These are phyloP conservation scores for Komagataella mondaviorum DNA, from an alignment of 805 yeast genomes.

Conservation along the genomic window DNA sequence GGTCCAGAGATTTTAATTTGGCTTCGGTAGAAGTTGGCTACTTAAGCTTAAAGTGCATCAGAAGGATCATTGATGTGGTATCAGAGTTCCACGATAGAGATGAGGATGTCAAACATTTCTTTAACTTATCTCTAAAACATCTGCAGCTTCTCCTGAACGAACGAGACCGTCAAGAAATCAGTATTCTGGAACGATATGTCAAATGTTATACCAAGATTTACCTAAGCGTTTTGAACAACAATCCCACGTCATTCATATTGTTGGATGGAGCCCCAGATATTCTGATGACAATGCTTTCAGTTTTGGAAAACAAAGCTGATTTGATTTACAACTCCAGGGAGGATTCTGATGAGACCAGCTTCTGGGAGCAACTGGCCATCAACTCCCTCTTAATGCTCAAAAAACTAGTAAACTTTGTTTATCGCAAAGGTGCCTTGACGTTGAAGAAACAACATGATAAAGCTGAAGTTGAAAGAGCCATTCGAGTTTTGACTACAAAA, in stretches of 20 bases:
- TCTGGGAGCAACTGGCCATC: slow-evolving; percentile 68
- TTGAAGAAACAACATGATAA: slow-evolving; percentile 54
- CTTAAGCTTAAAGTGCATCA: slow-evolving; percentile 56
- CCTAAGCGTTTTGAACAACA: slow-evolving; percentile 38
- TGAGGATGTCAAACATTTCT: slow-evolving; percentile 43
- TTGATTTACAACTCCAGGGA: slow-evolving; percentile 44
- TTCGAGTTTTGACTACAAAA: slow-evolving; percentile 32
- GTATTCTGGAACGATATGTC: slow-evolving; percentile 53
- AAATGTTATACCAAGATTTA: slow-evolving; percentile 68
- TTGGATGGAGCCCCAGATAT: slow-evolving; percentile 52
- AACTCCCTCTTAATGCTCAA: slow-evolving; percentile 54
- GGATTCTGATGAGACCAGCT: slow-evolving; percentile 28
- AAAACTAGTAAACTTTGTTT: slow-evolving; percentile 44
- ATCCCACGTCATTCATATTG: slow-evolving; percentile 60
- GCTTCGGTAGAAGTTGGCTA: slow-evolving; percentile 65
- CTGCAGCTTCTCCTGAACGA: slow-evolving; percentile 39
- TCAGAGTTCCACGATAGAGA: slow-evolving; percentile 56
- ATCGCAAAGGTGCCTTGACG: slow-evolving; percentile 51
- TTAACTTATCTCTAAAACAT: slow-evolving; percentile 42
- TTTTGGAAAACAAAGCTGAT: slow-evolving; percentile 54
- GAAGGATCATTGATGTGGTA: slow-evolving; percentile 69
- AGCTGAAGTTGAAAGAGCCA: slow-evolving; percentile 40
- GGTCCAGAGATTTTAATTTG: slow-evolving; percentile 40
- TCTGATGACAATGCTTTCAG: slow-evolving; percentile 42
- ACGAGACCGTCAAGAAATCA: slow-evolving; percentile 35